phyloP scores from a whole-genome alignment of 306 rosid species.

The Begonia masoniana region DNA sequence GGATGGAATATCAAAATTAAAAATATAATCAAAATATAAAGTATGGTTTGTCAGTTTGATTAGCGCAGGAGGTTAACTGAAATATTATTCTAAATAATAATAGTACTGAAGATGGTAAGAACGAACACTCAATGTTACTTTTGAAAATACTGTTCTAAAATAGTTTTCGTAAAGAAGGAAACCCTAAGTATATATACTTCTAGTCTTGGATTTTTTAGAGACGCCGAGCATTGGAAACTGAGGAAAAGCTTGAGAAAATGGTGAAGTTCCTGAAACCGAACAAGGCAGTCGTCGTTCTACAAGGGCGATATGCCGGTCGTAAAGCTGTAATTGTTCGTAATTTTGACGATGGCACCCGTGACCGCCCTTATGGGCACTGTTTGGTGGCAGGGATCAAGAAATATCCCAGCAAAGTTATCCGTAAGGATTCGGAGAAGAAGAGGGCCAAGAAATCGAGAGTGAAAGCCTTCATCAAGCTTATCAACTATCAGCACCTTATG shows the following conservation, averaged over 20 bases:
- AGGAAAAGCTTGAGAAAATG: slow-evolving; percentile 4
- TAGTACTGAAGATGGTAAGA: too few relatives aligned
- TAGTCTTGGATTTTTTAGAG: too few relatives aligned
- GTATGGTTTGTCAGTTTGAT: too few relatives aligned
- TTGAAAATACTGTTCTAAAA: too few relatives aligned
- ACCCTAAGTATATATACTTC: too few relatives aligned
- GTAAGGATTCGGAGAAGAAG: slow-evolving; percentile 21
- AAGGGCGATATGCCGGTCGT: slow-evolving; percentile 18
- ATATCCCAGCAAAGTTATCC: slow-evolving; percentile 18
- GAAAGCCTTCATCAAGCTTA: slow-evolving; percentile 19
- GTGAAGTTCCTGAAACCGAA: slow-evolving; percentile 18
- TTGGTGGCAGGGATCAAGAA: slow-evolving; percentile 16
- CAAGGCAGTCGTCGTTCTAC: slow-evolving; percentile 18
- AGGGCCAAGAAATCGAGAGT: slow-evolving; percentile 14
- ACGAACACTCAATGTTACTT: too few relatives aligned
- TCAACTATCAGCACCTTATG: slow-evolving; percentile 17
- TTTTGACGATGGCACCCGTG: slow-evolving; percentile 21
- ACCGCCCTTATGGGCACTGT: slow-evolving; percentile 22
- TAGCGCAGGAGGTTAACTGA: too few relatives aligned
- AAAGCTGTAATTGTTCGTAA: slow-evolving; percentile 18
- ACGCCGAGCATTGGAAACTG: neutral
- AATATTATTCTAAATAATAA: too few relatives aligned
- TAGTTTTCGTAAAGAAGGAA: too few relatives aligned
- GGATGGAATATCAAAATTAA: too few relatives aligned
- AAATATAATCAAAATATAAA: too few relatives aligned